Percentiles rank a stretch among this genome's conserved stretches.
phyloP scores from a whole-genome alignment of 179 eudicot genomes.

The Amaranthus tricolor region DNA sequence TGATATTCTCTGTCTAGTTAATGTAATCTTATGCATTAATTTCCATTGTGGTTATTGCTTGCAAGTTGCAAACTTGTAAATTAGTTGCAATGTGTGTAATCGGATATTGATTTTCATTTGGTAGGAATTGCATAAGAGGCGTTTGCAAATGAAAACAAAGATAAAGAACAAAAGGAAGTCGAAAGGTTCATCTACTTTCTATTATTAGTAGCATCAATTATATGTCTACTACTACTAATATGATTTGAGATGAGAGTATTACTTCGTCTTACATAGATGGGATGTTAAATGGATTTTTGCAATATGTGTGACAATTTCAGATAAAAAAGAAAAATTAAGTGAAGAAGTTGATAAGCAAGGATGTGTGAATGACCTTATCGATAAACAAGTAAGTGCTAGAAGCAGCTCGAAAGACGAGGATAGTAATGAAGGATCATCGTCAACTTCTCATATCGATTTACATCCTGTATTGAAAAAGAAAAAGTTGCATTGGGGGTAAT shows the following conservation, averaged over 20 bases:
- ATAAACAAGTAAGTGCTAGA: not conserved
- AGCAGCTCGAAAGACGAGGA: slow-evolving; percentile 9
- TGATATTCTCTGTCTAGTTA: too few species aligned
- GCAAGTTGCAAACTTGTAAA: too few species aligned
- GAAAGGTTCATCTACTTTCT: slow-evolving; percentile 20
- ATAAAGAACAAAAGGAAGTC: slow-evolving; percentile 29
- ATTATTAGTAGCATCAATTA: not conserved
- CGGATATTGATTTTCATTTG: slow-evolving; percentile 3
- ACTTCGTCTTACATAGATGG: not conserved
- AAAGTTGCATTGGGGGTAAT: slow-evolving; percentile 47
- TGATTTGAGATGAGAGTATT: not conserved
- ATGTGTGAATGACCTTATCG: slow-evolving; percentile 16
- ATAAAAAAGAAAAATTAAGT: slow-evolving; percentile 8
- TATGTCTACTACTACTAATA: not conserved
- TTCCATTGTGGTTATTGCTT: too few species aligned
- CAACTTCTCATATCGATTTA: slow-evolving; percentile 16
- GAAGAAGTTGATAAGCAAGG: slow-evolving; percentile 18
- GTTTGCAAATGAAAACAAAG: slow-evolving; percentile 35
- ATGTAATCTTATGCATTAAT: too few species aligned
- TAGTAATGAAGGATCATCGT: slow-evolving; percentile 11
- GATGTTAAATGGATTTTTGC: not conserved
- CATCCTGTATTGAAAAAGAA: slow-evolving; percentile 35
- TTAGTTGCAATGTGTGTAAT: not conserved
- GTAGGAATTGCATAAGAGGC: slow-evolving; percentile 42
- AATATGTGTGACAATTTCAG: slow-evolving; percentile 9